Evolutionary conservation across 805 yeast genomes (phyloP).

Genomic region (Kuraishia capsulata): DNA sequence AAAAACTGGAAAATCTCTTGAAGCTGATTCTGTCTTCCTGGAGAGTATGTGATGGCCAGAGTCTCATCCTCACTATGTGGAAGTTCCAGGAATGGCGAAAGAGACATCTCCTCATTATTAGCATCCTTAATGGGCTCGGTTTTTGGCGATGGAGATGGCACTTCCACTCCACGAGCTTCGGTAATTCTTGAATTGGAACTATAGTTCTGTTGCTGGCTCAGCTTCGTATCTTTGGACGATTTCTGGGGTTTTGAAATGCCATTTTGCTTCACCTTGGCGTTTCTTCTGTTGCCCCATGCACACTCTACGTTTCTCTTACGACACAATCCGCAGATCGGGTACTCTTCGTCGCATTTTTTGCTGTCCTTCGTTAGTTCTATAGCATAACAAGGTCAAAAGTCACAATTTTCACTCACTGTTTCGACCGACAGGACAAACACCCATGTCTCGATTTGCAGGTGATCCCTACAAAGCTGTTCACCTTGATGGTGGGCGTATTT

Average conservation of each 20-base stretch:
- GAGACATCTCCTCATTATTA: background rate
- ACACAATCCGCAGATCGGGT: slow-evolving; percentile 39
- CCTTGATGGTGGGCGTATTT: too few relatives aligned
- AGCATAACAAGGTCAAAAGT: too few relatives aligned
- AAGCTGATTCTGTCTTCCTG: background rate
- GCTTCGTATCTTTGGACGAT: background rate
- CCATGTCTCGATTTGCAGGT: slow-evolving; percentile 15
- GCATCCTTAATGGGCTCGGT: background rate
- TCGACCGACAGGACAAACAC: slow-evolving; percentile 9
- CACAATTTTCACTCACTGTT: background rate
- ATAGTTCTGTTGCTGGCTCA: background rate
- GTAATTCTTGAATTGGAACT: too few relatives aligned
- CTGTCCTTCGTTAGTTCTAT: too few relatives aligned
- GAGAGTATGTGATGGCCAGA: background rate
- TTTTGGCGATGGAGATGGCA: background rate
- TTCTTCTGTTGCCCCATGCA: slow-evolving; percentile 9
- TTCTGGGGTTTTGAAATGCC: background rate
- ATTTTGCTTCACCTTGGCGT: background rate
- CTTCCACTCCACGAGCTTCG: too few relatives aligned
- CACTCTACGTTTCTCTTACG: slow-evolving; percentile 20
- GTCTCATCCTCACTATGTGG: background rate
- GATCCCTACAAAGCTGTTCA: slow-evolving; percentile 1
- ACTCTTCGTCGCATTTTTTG: slow-evolving; percentile 40
- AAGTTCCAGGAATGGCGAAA: background rate
- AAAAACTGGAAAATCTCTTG: background rate